phyloP scores from a whole-genome alignment of 169 alveolate species.

The Miamiensis avidus region DNA sequence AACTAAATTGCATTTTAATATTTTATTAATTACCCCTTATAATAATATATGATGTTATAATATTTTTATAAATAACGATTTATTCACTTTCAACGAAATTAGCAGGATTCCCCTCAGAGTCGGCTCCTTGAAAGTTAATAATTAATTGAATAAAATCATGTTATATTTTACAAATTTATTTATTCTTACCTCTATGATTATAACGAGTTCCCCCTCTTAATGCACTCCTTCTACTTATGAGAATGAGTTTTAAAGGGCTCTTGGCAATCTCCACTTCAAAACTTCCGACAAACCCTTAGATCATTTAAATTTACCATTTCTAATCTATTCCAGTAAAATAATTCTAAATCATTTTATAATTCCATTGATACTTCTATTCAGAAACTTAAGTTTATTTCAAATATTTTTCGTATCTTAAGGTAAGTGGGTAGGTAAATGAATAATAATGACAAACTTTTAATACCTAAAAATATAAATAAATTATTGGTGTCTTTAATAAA shows the following conservation, averaged over 20 bases:
- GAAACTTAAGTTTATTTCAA: not conserved
- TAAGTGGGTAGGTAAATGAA: not conserved
- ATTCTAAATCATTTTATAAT: not conserved
- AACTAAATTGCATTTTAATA: constrained; percentile 74
- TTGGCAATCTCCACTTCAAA: not conserved
- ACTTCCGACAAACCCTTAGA: not conserved
- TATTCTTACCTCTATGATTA: not conserved
- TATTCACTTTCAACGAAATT: constrained; percentile 96
- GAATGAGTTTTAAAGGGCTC: no score
- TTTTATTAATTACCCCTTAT: constrained; percentile 96
- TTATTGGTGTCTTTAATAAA: no score
- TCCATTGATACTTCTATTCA: not conserved
- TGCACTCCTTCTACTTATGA: not conserved
- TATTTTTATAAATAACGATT: constrained; percentile 71
- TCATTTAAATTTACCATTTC: not conserved
- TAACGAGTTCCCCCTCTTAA: not conserved
- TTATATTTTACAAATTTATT: no score
- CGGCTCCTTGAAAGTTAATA: constrained; percentile 68
- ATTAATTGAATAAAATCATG: no score
- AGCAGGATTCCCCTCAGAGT: constrained; percentile 94
- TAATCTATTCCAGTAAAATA: not conserved
- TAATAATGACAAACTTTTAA: not conserved
- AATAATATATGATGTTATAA: constrained; percentile 73
- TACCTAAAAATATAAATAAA: no score
- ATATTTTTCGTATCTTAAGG: not conserved